These are phyloP conservation scores for Mycosarcoma mackinlayi DNA, from an alignment of 1,284 basidiomycete genomes.

Conservation along the genomic window DNA sequence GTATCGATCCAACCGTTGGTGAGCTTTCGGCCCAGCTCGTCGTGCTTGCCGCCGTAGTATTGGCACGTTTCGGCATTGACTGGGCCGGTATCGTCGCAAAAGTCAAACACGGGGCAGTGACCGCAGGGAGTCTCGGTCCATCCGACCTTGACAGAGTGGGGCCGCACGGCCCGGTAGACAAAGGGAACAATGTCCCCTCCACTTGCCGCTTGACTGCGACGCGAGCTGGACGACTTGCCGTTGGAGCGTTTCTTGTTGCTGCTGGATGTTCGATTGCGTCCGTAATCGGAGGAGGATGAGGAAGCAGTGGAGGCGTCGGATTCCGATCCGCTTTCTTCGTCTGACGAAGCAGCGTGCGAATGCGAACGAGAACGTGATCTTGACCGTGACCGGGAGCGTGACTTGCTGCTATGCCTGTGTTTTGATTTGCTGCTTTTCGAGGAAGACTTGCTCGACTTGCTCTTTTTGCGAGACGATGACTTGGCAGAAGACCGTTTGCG, in stretches of 20 bases:
- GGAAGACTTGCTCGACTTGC: conserved; percentile 29
- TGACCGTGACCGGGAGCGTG: conserved; percentile 21
- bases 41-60: conserved; percentile 53
- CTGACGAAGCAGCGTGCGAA: conserved; percentile 23
- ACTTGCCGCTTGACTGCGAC: conserved; percentile 1
- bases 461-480: conserved; percentile 38
- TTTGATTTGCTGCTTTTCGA: conserved; percentile 19
- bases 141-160: conserved; percentile 42
- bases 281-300: conserved; percentile 21
- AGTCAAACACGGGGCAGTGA: conserved; percentile 62
- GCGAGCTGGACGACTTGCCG: conserved; percentile 17
- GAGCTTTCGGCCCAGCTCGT: conserved; percentile 44
- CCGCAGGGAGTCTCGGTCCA: conserved; percentile 62
- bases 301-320: conserved; percentile 21
- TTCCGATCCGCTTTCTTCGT: conserved; percentile 24
- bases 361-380: conserved; percentile 30
- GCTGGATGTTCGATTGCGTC: conserved; percentile 11
- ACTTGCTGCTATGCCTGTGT: conserved; percentile 10
- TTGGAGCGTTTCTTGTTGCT: conserved; percentile 36
- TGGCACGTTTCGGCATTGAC: conserved; percentile 59
- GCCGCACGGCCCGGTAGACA: conserved; percentile 58
- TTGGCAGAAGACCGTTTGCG: conserved; percentile 39
- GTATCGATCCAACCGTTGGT: conserved; percentile 48
- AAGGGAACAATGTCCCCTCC: conserved; percentile 33
- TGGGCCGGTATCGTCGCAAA: conserved; percentile 58